phyloP scores from a whole-genome alignment of 768 basidiomycete species.

The Mycena filopes region DNA sequence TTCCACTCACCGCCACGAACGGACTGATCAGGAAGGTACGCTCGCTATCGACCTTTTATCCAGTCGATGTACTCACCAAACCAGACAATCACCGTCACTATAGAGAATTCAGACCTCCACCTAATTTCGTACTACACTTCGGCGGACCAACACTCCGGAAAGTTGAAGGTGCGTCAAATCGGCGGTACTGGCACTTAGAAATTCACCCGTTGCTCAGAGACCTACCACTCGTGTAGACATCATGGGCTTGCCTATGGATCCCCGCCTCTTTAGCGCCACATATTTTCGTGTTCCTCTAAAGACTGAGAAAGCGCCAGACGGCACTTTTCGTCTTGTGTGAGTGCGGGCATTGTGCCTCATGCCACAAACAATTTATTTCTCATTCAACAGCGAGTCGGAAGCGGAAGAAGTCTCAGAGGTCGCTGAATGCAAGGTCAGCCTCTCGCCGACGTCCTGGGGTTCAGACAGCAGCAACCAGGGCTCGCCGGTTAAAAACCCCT shows the following conservation, averaged over 20 bases:
- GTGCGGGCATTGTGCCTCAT: slow-evolving; percentile 38
- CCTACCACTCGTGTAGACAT: slow-evolving; percentile 80
- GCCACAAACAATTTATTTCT: slow-evolving; percentile 9
- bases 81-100: slow-evolving; percentile 89
- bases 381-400: slow-evolving; percentile 51
- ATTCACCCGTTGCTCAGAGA: slow-evolving; percentile 48
- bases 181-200: background rate
- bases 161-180: slow-evolving; percentile 61
- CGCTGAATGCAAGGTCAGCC: slow-evolving; percentile 56
- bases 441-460: slow-evolving; percentile 44
- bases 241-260: slow-evolving; percentile 76
- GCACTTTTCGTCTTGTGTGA: slow-evolving; percentile 74
- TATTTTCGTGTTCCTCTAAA: slow-evolving; percentile 89
- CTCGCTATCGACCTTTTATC: slow-evolving; percentile 2
- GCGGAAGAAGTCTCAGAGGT: slow-evolving; percentile 56
- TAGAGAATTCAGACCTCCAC: slow-evolving; percentile 83
- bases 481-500: slow-evolving; percentile 50
- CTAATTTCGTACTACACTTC: slow-evolving; percentile 87
- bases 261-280: slow-evolving; percentile 80
- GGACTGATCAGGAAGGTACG: slow-evolving; percentile 86
- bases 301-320: slow-evolving; percentile 78
- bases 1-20: slow-evolving; percentile 48
- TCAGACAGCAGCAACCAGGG: slow-evolving; percentile 41
- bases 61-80: slow-evolving; percentile 4
- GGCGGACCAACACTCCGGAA: slow-evolving; percentile 78